Base-by-base conservation (phyloP, 805 yeast species). In the Starmerella sirachaensis region DNA sequence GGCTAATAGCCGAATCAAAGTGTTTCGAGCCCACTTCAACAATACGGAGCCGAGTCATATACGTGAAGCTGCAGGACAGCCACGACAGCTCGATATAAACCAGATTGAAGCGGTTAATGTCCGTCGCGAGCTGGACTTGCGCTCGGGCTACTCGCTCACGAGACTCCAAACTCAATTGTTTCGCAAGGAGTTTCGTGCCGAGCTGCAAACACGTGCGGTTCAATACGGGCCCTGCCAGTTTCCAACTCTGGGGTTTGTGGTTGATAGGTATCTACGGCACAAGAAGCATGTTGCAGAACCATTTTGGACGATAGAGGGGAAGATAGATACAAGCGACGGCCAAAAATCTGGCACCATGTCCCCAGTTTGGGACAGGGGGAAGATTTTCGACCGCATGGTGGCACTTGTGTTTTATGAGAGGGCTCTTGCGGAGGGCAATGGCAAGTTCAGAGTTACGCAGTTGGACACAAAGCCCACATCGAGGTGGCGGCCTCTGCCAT, bases 191-290 rank as follows among this genome's bases (percentile, higher is more conserved):
- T 61, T 74, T 21, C 30, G 41, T 5, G 33, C 33, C 20, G 42
- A 28, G 18, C 30, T 37, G 24, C 26, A 22, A 18, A 62, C 61
- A 47, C 45, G 38, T 47, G 61, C 64, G 5, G 65, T 79, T 0
- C 84, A 94, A 1, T 91, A 86, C 56, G 99, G 99, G 2, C 61
- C 80, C 2, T 91, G 99, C 55, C 99, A 91, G 55, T 91, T 91
- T 51, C 99, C 99, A 2, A 88, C 98, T 0, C 63, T 91, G 35
- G 97, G 98, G 3, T 91, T 91, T 59, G 86, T 91, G 0, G 97
- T 91, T 9, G 98, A 91, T 52, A 64, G 98, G 41, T 85, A 76
- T 55, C 74, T 76, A 40, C 65, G 94, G 40, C 79, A 80, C 23
- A 70, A 73, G 50, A 63, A 65, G 44, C 91, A 88, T 58, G 61